A percentile compares a stretch with the other conserved stretches of the same genome.
phyloP scores from a whole-genome alignment of 2,329 filamentous ascomycete species.

The Trichoderma sp. region DNA sequence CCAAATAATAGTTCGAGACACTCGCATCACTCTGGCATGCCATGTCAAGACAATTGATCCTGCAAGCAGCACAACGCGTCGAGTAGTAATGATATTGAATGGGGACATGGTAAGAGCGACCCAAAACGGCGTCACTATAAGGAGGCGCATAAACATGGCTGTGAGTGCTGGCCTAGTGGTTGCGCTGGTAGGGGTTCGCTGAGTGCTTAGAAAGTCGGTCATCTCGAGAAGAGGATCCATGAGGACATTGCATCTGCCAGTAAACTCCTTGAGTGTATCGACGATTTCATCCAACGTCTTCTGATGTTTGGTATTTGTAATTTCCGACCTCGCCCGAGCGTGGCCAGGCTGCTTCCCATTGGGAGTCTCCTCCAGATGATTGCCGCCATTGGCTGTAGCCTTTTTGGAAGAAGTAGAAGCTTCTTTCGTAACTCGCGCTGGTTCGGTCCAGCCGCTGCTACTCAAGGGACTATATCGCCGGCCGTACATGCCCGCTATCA shows the following conservation, averaged over 20 bases:
- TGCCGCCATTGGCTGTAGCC: constrained; percentile 24
- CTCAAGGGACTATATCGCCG: constrained; percentile 87
- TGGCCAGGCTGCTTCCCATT: constrained; percentile 40
- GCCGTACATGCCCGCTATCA: constrained; percentile 92
- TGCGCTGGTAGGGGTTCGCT: constrained; percentile 85
- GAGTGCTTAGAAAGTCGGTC: constrained; percentile 91
- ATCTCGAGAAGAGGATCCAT: constrained; percentile 85
- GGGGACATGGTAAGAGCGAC: constrained; percentile 79
- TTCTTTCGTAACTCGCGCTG: constrained; percentile 40
- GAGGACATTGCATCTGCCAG: constrained; percentile 86
- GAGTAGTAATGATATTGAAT: constrained; percentile 80
- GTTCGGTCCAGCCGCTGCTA: constrained; percentile 71
- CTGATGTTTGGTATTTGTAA: constrained; percentile 71
- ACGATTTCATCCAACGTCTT: constrained; percentile 98
- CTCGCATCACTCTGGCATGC: constrained; percentile 84
- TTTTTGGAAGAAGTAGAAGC: constrained; percentile 24
- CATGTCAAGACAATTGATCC: constrained; percentile 87
- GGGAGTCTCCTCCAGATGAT: constrained; percentile 30
- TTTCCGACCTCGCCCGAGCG: constrained; percentile 54
- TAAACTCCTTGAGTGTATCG: constrained; percentile 87
- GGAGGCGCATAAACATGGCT: constrained; percentile 82
- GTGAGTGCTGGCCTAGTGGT: constrained; percentile 89
- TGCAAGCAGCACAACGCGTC: constrained; percentile 78
- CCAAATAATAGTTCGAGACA: constrained; percentile 88
- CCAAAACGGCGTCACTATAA: constrained; percentile 89